phyloP scores from a whole-genome alignment of 2,329 filamentous ascomycete species.

The Fonsecaea erecta region DNA sequence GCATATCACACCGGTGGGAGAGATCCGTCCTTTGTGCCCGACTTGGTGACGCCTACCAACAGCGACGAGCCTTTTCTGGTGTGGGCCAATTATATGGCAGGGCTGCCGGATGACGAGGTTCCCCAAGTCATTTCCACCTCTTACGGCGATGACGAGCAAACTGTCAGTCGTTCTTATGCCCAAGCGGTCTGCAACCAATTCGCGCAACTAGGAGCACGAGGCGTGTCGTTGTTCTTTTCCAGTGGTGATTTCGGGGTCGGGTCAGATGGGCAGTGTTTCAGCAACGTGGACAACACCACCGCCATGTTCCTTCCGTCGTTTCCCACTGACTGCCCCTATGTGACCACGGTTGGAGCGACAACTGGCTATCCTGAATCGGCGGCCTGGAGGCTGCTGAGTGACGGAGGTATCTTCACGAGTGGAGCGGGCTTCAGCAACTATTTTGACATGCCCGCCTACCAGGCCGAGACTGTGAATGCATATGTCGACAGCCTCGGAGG shows the following conservation, averaged over 20 bases:
- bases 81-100: slow-evolving; percentile 30
- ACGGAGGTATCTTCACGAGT: slow-evolving; percentile 45
- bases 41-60: slow-evolving; percentile 24
- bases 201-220: slow-evolving; percentile 68
- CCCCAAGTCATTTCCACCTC: slow-evolving; percentile 68
- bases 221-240: slow-evolving; percentile 68
- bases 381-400: slow-evolving; percentile 23
- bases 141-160: slow-evolving; percentile 70
- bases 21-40: slow-evolving; percentile 28
- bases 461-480: slow-evolving; percentile 49
- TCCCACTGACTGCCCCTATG: slow-evolving; percentile 64
- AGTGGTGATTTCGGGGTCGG: slow-evolving; percentile 68
- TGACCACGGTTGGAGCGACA: slow-evolving; percentile 64
- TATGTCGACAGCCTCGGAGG: slow-evolving; percentile 51
- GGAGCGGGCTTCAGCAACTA: slow-evolving; percentile 55
- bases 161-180: slow-evolving; percentile 66
- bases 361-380: slow-evolving; percentile 55
- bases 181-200: slow-evolving; percentile 64
- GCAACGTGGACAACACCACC: slow-evolving; percentile 60
- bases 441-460: slow-evolving; percentile 56
- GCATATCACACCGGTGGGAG: slow-evolving; percentile 62
- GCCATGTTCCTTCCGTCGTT: slow-evolving; percentile 61
- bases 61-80: slow-evolving; percentile 31
- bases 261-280: slow-evolving; percentile 51
- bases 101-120: slow-evolving; percentile 48